A percentile compares a stretch with the other conserved stretches of the same genome.
Evolutionary conservation across 108 stramenopile genomes (phyloP).

Genomic region (Aurantiochytrium sp.): DNA sequence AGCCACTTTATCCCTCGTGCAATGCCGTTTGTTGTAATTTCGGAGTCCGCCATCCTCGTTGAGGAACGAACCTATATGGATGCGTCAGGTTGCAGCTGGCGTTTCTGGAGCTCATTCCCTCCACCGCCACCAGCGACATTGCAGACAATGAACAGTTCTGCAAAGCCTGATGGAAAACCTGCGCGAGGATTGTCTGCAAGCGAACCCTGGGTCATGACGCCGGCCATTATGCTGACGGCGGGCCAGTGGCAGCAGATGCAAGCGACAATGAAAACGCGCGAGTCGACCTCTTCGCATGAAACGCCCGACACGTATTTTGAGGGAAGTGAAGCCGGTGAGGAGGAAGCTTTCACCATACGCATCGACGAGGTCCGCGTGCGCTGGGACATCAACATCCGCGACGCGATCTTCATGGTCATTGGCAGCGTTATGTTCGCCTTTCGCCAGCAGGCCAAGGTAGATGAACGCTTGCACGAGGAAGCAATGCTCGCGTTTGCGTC

Average conservation of each 20-base stretch:
- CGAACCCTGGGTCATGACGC: background rate
- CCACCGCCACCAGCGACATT: background rate
- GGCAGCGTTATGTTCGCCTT: background rate
- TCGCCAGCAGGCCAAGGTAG: background rate
- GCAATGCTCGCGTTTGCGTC: background rate
- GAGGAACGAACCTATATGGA: background rate
- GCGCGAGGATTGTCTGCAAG: background rate
- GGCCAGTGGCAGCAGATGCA: background rate
- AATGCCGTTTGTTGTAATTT: background rate
- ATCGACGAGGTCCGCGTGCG: background rate
- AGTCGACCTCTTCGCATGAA: background rate
- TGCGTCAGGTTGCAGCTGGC: background rate
- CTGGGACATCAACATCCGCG: background rate
- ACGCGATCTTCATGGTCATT: slow-evolving; percentile 5
- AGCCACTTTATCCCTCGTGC: background rate
- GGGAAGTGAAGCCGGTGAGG: background rate
- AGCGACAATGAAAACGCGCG: background rate
- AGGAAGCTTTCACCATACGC: background rate
- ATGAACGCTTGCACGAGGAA: background rate
- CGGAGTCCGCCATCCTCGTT: background rate
- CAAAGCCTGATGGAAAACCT: background rate
- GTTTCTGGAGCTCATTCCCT: background rate
- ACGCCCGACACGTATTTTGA: background rate
- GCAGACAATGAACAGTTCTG: background rate
- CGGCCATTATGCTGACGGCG: background rate